Conservation (phyloP, 73 alveolate species). For the Uronychia binucleata region DNA sequence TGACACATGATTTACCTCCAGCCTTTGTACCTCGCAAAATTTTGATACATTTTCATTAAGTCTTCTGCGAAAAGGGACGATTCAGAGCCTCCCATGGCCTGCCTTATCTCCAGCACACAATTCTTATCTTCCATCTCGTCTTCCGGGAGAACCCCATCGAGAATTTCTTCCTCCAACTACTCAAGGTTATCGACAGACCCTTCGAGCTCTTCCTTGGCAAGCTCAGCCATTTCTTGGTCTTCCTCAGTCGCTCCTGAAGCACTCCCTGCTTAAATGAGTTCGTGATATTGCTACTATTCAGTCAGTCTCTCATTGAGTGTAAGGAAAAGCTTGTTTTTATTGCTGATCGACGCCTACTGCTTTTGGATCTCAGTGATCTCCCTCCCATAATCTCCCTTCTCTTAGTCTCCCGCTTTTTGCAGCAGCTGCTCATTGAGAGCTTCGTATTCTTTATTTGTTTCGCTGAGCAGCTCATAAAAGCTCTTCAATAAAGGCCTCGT, state of each 20-base stretch:
- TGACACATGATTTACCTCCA: conserved; percentile 9
- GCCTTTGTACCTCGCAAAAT: conserved; percentile 38
- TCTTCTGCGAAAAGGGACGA: conserved; percentile 84
- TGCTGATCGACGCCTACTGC: not conserved
- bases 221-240: conserved; percentile 19
- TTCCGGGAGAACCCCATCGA: conserved; percentile 13
- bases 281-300: not conserved
- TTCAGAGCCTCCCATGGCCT: conserved; percentile 93
- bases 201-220: conserved; percentile 47
- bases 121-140: conserved; percentile 49
- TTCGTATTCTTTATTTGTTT: not conserved
- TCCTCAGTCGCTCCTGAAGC: conserved; percentile 8
- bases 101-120: conserved; percentile 72
- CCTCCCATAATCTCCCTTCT: not conserved
- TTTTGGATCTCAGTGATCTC: not conserved
- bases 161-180: conserved; percentile 38
- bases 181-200: conserved; percentile 17
- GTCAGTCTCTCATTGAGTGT: not conserved
- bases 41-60: conserved; percentile 68
- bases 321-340: not conserved
- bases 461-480: not conserved
- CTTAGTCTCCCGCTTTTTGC: not conserved
- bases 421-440: not conserved
- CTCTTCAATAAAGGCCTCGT: not conserved
- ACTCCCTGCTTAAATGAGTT: not conserved